Evolutionary conservation across 75 land plant genomes (phyloP), one percentile per base, ranked within the genome.

Genomic region (Selaginella moellendorffii): DNA sequence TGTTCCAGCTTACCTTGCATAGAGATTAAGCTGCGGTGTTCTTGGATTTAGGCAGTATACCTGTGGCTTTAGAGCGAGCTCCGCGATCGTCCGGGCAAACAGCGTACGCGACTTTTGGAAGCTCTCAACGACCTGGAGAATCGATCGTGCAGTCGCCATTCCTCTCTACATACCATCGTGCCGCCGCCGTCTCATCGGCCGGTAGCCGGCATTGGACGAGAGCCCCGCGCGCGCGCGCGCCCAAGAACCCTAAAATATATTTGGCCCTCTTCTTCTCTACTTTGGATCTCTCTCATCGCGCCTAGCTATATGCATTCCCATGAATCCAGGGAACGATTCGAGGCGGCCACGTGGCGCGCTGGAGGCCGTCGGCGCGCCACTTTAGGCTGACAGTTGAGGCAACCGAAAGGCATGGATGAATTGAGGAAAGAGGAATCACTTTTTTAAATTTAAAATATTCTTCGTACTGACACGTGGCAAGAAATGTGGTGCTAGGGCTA

Each of bases 121-220:
- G 31, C 5, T 63, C 42, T 74, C 76, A 19, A 74, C 61, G 24
- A 68, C 66, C n/a, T 74, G 71, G 26, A 74, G 71, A 54, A 74
- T 68, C 25, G 70, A 64, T 20, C 76, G 69, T 22, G 72, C 67
- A 36, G 70, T 68, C 24, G 76, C 71, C 70, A 69, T 69, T 5
- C 10, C 46, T 52, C 5, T 36, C 46, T 36, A 36, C 46, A 36
- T 36, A 5, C 14, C 46, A 36, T 36, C 46, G 46, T 36, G 46
- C 46, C 46, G 14, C 5, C 14, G 5, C 5, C 46, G 14, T 36
- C 5, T n/a, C n/a, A n/a, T n/a, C n/a, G n/a, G n/a, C n/a, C n/a
- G n/a, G n/a, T n/a, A n/a, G n/a, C n/a, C n/a, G n/a, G n/a, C n/a
- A n/a, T n/a, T n/a, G n/a, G n/a, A n/a, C n/a, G n/a, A n/a, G n/a